Percentiles rank a stretch among this genome's conserved stretches.
Evolutionary conservation across 345 rosid genomes (phyloP).

Genomic region (Garcia nutans): DNA sequence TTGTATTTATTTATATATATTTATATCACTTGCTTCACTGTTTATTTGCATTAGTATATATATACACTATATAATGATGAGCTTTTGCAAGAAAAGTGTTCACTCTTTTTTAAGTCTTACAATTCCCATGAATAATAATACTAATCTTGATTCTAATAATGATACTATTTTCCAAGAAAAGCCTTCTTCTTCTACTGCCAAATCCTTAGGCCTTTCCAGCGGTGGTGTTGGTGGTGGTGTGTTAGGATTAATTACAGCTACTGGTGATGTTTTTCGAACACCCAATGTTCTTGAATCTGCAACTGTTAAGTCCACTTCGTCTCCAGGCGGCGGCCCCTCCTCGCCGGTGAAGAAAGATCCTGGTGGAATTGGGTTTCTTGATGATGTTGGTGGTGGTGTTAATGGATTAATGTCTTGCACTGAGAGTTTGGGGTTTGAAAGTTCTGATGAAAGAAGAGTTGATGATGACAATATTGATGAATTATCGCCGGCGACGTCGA

Average conservation of each 20-base stretch:
- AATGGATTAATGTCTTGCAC: constrained; percentile 72
- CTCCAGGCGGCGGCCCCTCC: background rate
- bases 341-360: constrained; percentile 27
- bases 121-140: constrained; percentile 4
- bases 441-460: constrained; percentile 53
- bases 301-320: background rate
- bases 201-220: background rate
- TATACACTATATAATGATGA: constrained; percentile 30
- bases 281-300: constrained; percentile 46
- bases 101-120: constrained; percentile 40
- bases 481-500: background rate
- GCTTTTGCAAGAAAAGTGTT: constrained; percentile 51
- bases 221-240: constrained; percentile 13
- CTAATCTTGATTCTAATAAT: background rate
- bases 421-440: constrained; percentile 87
- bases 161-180: background rate
- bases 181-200: constrained; percentile 8
- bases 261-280: constrained; percentile 12
- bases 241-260: constrained; percentile 34
- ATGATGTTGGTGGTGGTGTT: constrained; percentile 47
- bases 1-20: too few relatives aligned
- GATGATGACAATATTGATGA: constrained; percentile 31
- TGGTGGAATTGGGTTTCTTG: constrained; percentile 39
- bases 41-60: too few relatives aligned
- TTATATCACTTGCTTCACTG: background rate